Evolutionary conservation across 2,329 filamentous ascomycete genomes (phyloP).

Genomic region (Monosporascus sp.): DNA sequence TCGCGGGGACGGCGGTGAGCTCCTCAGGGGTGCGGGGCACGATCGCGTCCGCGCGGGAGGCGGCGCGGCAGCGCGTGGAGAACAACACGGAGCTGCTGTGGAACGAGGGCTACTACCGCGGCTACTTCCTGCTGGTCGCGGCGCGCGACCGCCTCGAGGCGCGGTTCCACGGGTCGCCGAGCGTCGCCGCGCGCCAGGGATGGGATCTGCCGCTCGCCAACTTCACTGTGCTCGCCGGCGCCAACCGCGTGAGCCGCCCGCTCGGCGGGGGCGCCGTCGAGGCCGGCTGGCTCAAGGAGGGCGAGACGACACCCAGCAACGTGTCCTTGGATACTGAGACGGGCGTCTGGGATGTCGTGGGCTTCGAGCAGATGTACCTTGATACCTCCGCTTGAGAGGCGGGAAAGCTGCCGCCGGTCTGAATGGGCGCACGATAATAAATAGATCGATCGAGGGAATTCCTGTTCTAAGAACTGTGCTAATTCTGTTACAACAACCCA

Average conservation of each 20-base stretch:
- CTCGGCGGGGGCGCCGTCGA: conserved; percentile 39
- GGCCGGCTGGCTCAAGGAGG: conserved; percentile 50
- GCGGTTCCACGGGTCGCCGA: conserved; percentile 57
- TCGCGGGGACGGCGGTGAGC: conserved; percentile 62
- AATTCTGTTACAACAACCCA: too few relatives aligned
- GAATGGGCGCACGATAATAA: too few relatives aligned
- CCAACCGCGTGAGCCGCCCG: conserved; percentile 47
- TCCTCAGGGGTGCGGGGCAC: conserved; percentile 57
- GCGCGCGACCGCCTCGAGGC: conserved; percentile 53
- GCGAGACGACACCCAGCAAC: conserved; percentile 39
- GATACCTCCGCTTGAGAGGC: conserved; percentile 2
- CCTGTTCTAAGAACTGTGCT: too few relatives aligned
- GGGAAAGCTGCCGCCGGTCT: too few relatives aligned
- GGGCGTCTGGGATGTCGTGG: conserved; percentile 21
- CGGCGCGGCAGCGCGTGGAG: conserved; percentile 35
- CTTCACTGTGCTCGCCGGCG: conserved; percentile 60
- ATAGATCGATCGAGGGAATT: too few relatives aligned
- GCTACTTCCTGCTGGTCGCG: conserved; percentile 63
- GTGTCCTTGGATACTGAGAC: conserved; percentile 38
- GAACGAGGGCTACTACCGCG: conserved; percentile 69
- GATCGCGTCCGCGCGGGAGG: conserved; percentile 43
- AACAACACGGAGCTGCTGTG: conserved; percentile 63
- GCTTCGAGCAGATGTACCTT: conserved; percentile 26
- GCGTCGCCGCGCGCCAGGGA: conserved; percentile 51
- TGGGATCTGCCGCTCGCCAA: conserved; percentile 64